Conservation (phyloP, 805 yeast genomes). For the Zygoascus tannicola region DNA sequence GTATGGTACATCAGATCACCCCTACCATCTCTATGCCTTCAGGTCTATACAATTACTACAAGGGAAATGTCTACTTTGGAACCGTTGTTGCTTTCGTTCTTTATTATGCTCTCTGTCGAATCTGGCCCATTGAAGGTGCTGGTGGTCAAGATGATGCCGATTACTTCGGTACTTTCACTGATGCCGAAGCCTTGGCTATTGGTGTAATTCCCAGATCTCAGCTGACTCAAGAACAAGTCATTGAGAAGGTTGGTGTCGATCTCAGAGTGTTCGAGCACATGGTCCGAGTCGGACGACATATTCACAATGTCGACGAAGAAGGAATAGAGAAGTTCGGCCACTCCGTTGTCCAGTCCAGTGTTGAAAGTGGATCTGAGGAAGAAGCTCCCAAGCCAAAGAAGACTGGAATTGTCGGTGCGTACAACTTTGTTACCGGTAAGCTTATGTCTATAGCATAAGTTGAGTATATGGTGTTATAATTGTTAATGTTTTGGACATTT, state of each 20-base stretch:
- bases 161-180: slow-evolving; percentile 26
- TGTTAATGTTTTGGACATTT: too few relatives aligned
- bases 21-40: slow-evolving; percentile 1
- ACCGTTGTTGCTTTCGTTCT: slow-evolving; percentile 18
- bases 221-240: slow-evolving; percentile 4
- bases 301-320: neutral
- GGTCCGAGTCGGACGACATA: slow-evolving; percentile 7
- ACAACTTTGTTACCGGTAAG: neutral
- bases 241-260: slow-evolving; percentile 5
- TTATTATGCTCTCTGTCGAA: slow-evolving; percentile 28
- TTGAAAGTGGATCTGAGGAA: neutral
- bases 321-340: neutral
- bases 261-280: slow-evolving; percentile 3
- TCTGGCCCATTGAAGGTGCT: slow-evolving; percentile 31
- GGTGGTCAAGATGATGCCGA: slow-evolving; percentile 30
- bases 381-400: neutral
- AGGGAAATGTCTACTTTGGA: slow-evolving; percentile 5
- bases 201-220: slow-evolving; percentile 5
- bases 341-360: neutral
- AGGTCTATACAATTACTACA: slow-evolving; percentile 3
- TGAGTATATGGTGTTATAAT: too few relatives aligned
- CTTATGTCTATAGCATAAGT: neutral
- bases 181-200: slow-evolving; percentile 18
- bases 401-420: neutral
- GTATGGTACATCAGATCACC: slow-evolving; percentile 7